Conservation (phyloP, 306 rosid species). For the Lablab purpureus region DNA sequence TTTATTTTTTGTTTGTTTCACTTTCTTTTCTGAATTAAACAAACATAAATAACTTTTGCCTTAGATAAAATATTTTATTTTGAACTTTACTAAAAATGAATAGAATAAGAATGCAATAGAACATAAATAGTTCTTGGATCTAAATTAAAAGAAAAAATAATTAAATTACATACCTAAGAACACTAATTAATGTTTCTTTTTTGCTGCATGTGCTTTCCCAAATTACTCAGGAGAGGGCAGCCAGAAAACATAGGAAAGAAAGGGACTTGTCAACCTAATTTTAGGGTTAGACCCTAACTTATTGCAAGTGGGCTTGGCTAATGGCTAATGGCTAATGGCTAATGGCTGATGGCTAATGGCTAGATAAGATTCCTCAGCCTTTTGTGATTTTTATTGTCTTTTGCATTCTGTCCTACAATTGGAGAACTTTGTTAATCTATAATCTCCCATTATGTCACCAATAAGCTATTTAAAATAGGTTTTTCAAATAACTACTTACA, state of each 20-base stretch:
- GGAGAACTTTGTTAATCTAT: no score
- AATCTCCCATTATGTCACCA: no score
- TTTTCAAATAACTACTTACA: no score
- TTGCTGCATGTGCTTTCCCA: neutral
- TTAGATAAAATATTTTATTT: no score
- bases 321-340: neutral
- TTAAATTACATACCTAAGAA: neutral
- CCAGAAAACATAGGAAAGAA: constrained; percentile 19
- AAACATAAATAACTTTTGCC: no score
- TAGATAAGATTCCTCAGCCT: neutral
- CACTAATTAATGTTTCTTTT: neutral
- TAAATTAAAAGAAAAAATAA: neutral
- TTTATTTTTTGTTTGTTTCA: no score
- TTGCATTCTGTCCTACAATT: neutral
- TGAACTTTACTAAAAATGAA: no score
- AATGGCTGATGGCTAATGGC: neutral
- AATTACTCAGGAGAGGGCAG: neutral
- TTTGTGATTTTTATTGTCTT: neutral
- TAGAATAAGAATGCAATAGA: no score
- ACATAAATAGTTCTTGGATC: neutral
- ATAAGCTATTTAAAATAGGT: no score
- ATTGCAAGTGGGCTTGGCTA: neutral
- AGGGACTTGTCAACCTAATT: constrained; percentile 41
- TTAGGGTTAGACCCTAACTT: constrained; percentile 7
- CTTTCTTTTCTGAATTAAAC: no score